A percentile compares a stretch with the other conserved stretches of the same genome.
These are phyloP conservation scores for Spatholobus suberectus DNA, from an alignment of 306 rosid species.

Conservation along the genomic window DNA sequence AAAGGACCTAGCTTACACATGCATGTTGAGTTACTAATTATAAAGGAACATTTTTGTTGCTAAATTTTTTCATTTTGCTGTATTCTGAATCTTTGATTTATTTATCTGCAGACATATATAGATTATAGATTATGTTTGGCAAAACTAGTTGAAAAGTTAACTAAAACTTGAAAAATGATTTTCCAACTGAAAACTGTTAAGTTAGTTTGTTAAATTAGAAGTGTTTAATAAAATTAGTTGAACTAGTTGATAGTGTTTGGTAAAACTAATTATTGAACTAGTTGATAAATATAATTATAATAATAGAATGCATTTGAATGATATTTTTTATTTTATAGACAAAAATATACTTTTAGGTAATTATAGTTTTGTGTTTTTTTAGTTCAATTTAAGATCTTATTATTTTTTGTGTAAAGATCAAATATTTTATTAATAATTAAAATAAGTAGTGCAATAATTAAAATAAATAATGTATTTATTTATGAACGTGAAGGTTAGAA, in stretches of 20 bases:
- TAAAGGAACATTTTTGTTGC: background rate
- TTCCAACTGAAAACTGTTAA: background rate
- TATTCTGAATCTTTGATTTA: background rate
- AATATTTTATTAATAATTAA: too few species aligned
- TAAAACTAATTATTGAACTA: background rate
- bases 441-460: too few species aligned
- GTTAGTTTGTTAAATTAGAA: background rate
- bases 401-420: too few species aligned
- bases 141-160: background rate
- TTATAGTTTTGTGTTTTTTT: too few species aligned
- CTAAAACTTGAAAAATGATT: background rate
- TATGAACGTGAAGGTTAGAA: too few species aligned
- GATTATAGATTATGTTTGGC: background rate
- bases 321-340: too few species aligned
- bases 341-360: too few species aligned
- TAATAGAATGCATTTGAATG: too few species aligned
- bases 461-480: too few species aligned
- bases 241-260: background rate
- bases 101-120: background rate
- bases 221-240: background rate
- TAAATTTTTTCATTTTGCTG: slow-evolving; percentile 2
- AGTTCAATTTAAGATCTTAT: too few species aligned
- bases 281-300: too few species aligned
- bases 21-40: background rate
- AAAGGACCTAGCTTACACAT: background rate